Conservation (phyloP, 78 protist species). For the Paratrimastix pyriformis region DNA sequence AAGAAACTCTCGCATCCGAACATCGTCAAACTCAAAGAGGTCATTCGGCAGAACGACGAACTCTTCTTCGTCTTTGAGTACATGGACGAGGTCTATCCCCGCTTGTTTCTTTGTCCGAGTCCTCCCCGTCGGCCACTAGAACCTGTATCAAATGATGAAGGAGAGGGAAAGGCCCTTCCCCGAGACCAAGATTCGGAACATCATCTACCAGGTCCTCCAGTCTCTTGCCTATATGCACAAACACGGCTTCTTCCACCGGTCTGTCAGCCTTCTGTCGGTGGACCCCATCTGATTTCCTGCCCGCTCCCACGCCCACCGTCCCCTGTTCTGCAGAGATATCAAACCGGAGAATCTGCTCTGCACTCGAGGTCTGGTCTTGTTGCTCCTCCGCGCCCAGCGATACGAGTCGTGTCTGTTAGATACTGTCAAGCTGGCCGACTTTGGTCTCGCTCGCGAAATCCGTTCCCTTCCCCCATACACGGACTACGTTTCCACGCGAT, state of each 20-base stretch:
- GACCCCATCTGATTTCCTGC: too few species aligned
- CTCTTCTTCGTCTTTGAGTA: conserved; percentile 86
- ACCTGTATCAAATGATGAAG: conserved; percentile 52
- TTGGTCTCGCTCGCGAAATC: conserved; percentile 90
- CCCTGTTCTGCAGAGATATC: too few species aligned
- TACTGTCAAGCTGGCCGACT: conserved; percentile 84
- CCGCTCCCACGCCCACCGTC: too few species aligned
- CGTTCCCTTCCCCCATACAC: conserved; percentile 87
- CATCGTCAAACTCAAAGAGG: conserved; percentile 86
- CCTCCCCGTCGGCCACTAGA: too few species aligned
- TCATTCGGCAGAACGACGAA: conserved; percentile 77
- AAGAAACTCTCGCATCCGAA: conserved; percentile 81
- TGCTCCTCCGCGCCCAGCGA: too few species aligned
- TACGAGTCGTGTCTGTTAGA: too few species aligned
- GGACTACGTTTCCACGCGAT: conserved; percentile 90
- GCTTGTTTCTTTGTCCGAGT: neutral
- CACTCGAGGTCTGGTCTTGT: too few species aligned
- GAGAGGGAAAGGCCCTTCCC: conserved; percentile 53
- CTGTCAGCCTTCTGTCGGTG: too few species aligned
- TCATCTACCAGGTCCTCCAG: conserved; percentile 71
- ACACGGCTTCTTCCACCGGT: conserved; percentile 79
- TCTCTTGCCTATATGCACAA: conserved; percentile 79
- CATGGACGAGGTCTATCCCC: conserved; percentile 59
- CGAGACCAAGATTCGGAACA: conserved; percentile 48
- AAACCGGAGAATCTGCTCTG: conserved; percentile 78